A percentile compares a stretch with the other conserved stretches of the same genome.
Evolutionary conservation across 2,329 filamentous ascomycete species (phyloP).

Genomic region (Fusarium anthophilum): DNA sequence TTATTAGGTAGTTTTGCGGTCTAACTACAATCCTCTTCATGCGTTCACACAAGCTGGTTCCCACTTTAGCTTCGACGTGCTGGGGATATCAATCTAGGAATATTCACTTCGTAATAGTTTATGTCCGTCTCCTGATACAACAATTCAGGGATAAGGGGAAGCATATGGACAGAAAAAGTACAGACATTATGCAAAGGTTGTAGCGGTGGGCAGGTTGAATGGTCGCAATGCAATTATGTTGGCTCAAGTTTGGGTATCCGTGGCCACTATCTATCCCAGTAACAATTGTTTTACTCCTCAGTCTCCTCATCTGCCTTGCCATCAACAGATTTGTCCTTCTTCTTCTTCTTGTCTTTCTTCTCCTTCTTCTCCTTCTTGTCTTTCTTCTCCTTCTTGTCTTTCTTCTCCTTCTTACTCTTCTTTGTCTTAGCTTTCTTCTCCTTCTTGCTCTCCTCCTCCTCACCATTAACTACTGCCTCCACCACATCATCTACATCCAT

Average conservation of each 20-base stretch:
- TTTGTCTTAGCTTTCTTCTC: constrained; percentile 1
- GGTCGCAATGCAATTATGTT: neutral
- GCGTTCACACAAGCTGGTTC: neutral
- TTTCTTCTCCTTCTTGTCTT: neutral
- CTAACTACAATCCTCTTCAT: neutral
- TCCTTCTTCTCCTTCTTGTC: neutral
- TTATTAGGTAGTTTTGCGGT: neutral
- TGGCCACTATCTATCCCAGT: constrained; percentile 11
- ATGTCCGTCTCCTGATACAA: neutral
- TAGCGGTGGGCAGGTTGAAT: neutral
- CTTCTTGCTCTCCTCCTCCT: neutral
- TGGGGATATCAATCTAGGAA: neutral
- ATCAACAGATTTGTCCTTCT: constrained; percentile 7
- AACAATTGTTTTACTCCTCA: constrained; percentile 22
- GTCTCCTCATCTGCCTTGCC: constrained; percentile 10
- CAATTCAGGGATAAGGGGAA: neutral
- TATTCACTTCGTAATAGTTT: neutral
- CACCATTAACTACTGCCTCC: constrained; percentile 3
- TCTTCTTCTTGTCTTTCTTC: constrained; percentile 25
- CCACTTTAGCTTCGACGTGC: neutral
- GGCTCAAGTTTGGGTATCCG: constrained; percentile 32
- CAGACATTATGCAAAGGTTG: neutral
- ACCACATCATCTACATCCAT: constrained; percentile 20
- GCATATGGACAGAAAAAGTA: neutral
- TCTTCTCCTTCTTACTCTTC: neutral